Conservation (phyloP, 2,329 filamentous ascomycete species). For the Pezicula carpinea region DNA sequence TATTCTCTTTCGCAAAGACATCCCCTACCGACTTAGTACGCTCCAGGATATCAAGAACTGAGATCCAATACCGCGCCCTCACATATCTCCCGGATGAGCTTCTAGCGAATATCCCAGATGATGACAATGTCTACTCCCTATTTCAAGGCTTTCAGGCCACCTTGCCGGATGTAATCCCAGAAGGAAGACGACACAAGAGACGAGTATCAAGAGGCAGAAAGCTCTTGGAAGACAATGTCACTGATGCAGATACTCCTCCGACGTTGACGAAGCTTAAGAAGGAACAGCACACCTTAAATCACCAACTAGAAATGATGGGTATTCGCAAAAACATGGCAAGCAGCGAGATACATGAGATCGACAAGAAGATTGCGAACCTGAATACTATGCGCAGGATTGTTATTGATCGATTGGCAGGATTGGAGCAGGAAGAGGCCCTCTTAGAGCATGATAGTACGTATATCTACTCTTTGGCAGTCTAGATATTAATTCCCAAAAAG, state of each 20-base stretch:
- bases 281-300: conserved; percentile 74
- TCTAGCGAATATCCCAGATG: conserved; percentile 81
- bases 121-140: conserved; percentile 80
- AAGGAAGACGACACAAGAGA: conserved; percentile 65
- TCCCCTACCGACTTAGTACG: conserved; percentile 92
- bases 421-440: conserved; percentile 88
- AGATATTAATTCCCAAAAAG: conserved; percentile 32
- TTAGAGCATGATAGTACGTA: conserved; percentile 80
- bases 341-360: conserved; percentile 92
- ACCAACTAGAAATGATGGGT: conserved; percentile 84
- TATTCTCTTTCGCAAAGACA: conserved; percentile 87
- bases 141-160: conserved; percentile 96
- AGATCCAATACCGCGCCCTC: conserved; percentile 91
- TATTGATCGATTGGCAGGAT: conserved; percentile 73
- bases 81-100: conserved; percentile 87
- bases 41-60: conserved; percentile 80
- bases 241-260: conserved; percentile 53
- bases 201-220: conserved; percentile 72
- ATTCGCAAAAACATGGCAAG: conserved; percentile 97
- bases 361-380: conserved; percentile 92
- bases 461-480: not conserved
- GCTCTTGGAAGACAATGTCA: conserved; percentile 61
- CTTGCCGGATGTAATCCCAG: conserved; percentile 66
- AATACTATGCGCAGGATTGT: conserved; percentile 91
- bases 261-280: conserved; percentile 70